Percentiles rank a stretch among this genome's conserved stretches.
phyloP scores from a whole-genome alignment of 371 early-diverging fungal species.

The Mortierella sp. region DNA sequence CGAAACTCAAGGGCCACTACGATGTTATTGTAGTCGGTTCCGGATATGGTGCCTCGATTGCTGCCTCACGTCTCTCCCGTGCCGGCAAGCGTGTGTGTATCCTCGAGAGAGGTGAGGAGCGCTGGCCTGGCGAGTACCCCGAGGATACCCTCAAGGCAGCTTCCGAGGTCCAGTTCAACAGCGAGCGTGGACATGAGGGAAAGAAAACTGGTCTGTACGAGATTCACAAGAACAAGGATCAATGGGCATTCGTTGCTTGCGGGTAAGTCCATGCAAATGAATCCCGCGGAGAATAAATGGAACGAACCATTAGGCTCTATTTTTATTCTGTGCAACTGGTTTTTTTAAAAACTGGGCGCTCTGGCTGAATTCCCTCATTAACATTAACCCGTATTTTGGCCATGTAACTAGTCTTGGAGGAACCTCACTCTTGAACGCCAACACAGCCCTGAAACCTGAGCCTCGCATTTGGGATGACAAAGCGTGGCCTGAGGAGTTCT shows the following conservation, averaged over 20 bases:
- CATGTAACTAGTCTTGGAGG: slow-evolving; percentile 61
- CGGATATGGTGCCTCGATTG: slow-evolving; percentile 60
- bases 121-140: slow-evolving; percentile 63
- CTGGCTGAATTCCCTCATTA: no score
- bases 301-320: background rate
- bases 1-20: slow-evolving; percentile 55
- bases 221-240: slow-evolving; percentile 54
- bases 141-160: slow-evolving; percentile 41
- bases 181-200: slow-evolving; percentile 48
- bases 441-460: slow-evolving; percentile 58
- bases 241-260: slow-evolving; percentile 58
- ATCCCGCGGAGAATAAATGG: background rate
- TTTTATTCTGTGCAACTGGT: background rate
- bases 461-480: slow-evolving; percentile 51
- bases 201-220: slow-evolving; percentile 57
- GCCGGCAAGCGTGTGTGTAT: slow-evolving; percentile 59
- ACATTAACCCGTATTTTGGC: no score
- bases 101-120: slow-evolving; percentile 59
- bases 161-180: slow-evolving; percentile 55
- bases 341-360: background rate
- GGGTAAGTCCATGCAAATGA: slow-evolving; percentile 45
- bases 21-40: slow-evolving; percentile 61
- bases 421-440: slow-evolving; percentile 60
- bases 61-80: slow-evolving; percentile 59
- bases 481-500: slow-evolving; percentile 55